These are phyloP conservation scores for Byssochlamys sp. DNA, from an alignment of 2,329 filamentous ascomycete genomes.

Conservation along the genomic window DNA sequence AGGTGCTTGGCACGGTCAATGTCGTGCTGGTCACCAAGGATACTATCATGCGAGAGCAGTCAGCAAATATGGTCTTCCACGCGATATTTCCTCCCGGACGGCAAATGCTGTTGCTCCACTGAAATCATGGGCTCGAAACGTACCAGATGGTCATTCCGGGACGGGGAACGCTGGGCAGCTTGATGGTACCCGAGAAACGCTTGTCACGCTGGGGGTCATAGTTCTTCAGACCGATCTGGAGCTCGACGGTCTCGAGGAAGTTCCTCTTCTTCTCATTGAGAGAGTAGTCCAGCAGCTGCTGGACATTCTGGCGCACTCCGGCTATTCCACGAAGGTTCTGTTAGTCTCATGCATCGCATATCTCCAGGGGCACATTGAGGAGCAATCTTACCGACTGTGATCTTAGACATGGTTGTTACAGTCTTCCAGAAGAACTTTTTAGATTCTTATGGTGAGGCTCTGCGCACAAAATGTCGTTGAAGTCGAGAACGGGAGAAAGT, in stretches of 20 bases:
- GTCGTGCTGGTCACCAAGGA: conserved; percentile 92
- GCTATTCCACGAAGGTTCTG: conserved; percentile 39
- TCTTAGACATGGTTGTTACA: conserved; percentile 54
- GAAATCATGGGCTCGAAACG: conserved; percentile 17
- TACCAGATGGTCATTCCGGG: conserved; percentile 82
- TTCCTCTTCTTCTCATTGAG: conserved; percentile 93
- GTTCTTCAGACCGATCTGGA: conserved; percentile 93
- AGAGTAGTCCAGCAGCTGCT: conserved; percentile 90
- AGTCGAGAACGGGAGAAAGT: conserved; percentile 15
- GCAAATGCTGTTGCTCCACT: not conserved
- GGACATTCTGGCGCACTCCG: conserved; percentile 91
- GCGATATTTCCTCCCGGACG: not conserved
- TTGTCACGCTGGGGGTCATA: conserved; percentile 99
- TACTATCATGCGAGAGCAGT: conserved; percentile 36
- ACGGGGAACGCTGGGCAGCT: conserved; percentile 81
- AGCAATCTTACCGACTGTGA: conserved; percentile 45
- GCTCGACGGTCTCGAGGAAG: conserved; percentile 81
- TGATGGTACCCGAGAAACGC: conserved; percentile 99
- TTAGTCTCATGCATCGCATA: conserved; percentile 2
- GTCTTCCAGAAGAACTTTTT: conserved; percentile 70
- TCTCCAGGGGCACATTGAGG: not conserved
- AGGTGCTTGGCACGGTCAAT: conserved; percentile 99
- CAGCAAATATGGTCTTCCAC: conserved; percentile 1
- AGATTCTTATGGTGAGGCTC: conserved; percentile 65
- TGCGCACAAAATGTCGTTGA: conserved; percentile 32